These are phyloP conservation scores for Prinsepia uniflora DNA, from an alignment of 306 rosid genomes.

Conservation along the genomic window DNA sequence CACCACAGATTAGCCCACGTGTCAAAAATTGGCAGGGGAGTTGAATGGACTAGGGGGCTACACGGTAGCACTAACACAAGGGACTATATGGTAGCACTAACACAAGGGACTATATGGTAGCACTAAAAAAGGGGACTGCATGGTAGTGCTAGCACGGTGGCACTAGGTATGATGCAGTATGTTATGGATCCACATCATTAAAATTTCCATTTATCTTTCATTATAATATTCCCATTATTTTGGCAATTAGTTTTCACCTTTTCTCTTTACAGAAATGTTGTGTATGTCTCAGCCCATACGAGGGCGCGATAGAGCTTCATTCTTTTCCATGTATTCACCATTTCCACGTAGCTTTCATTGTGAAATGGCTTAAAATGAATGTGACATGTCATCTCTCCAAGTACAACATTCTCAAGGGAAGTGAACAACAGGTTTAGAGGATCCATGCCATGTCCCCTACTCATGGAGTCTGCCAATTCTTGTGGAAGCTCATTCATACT, in stretches of 20 bases:
- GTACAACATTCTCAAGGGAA: slow-evolving; percentile 83
- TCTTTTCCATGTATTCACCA: slow-evolving; percentile 96
- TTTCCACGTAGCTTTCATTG: slow-evolving; percentile 71
- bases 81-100: too few relatives aligned
- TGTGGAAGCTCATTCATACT: too few relatives aligned
- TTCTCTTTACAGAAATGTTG: slow-evolving; percentile 74
- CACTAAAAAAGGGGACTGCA: too few relatives aligned
- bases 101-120: too few relatives aligned
- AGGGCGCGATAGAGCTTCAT: slow-evolving; percentile 83
- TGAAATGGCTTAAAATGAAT: slow-evolving; percentile 94
- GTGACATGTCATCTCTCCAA: slow-evolving; percentile 99
- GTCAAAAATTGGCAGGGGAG: too few relatives aligned
- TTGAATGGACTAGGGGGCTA: too few relatives aligned
- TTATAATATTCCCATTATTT: neutral
- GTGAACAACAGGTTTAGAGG: slow-evolving; percentile 60
- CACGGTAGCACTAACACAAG: too few relatives aligned
- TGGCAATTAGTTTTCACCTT: neutral
- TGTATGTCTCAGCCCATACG: slow-evolving; percentile 83
- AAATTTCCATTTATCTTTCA: neutral
- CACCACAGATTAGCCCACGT: too few relatives aligned
- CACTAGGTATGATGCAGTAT: slow-evolving; percentile 99
- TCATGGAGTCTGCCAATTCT: too few relatives aligned
- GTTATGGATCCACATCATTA: slow-evolving; percentile 14
- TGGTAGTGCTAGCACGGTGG: too few relatives aligned
- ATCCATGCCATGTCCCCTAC: too few relatives aligned